Base-by-base conservation (phyloP, 208 protist genomes). In the Leishmania guyanensis region DNA sequence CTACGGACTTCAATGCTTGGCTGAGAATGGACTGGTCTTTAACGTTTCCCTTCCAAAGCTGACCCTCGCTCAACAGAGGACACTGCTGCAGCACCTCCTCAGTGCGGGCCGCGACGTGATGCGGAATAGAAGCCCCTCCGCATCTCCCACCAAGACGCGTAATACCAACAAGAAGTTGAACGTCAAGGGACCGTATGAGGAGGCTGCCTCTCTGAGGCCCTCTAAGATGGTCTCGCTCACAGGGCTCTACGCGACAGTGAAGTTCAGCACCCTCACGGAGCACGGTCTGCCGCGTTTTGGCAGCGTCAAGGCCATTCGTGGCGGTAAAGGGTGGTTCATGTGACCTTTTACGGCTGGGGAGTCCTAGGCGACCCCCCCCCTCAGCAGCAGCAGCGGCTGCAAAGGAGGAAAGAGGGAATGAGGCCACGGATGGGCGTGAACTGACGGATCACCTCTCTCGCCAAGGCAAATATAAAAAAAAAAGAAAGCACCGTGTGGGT, bases 261-360 rank as follows among this genome's bases (percentile, higher is more conserved):
- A 96, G 88, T 97, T 87, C 77, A 82, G 88, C 68, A 88, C 90
- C 3, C 84, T 97, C 43, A 97, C 94, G 22, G 92, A 95, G 80
- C 86, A 97, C 76, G 94, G 93, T 5, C 85, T 97, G 39, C 94
- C 94, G 33, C 92, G 94, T 66, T 97, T 97, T 85, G 90, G 86
- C 43, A 90, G 87, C 51, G 90, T 97, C 36, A 97, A 97, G 83
- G 90, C 91, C 39, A 96, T 97, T 64, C 90, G 94, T 22, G 94
- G 94, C 4, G 92, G 93, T 0, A 96, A 95, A 66, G 94, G 94
- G 16, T 97, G 94, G 94, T 96, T 95, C 80, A 76, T 97, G 84
- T 93, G 70, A 86, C 26, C 33, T 2, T 43, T 26, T 26, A 6
- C 39, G 66, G 39, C n/a, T 16, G 36, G 36, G 36, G 1, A 29